These are phyloP conservation scores for Debaryomycetaceae sp. DNA, from an alignment of 1,139 yeast species.

Conservation along the genomic window DNA sequence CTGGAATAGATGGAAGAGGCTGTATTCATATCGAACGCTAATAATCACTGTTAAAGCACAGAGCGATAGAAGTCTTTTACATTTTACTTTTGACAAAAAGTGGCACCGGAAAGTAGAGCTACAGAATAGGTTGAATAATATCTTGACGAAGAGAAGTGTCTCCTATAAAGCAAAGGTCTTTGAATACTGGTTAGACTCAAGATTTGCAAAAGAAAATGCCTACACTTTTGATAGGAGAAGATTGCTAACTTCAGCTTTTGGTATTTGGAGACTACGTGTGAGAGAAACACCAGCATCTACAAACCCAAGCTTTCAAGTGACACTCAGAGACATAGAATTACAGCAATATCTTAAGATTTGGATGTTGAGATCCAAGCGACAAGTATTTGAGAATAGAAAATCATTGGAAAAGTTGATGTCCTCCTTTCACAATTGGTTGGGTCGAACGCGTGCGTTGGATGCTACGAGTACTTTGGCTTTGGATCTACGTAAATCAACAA, in stretches of 20 bases:
- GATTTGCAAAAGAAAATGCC: conserved; percentile 6
- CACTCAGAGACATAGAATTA: not conserved
- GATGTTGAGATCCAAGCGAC: conserved; percentile 4
- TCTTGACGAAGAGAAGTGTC: conserved; percentile 2
- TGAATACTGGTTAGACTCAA: not conserved
- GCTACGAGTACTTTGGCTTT: not conserved
- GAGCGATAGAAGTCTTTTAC: conserved; percentile 7
- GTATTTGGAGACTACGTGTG: conserved; percentile 1
- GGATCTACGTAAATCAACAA: not conserved
- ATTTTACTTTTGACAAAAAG: conserved; percentile 11
- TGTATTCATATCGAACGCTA: conserved; percentile 5
- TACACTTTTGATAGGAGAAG: conserved; percentile 8
- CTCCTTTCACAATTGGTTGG: not conserved
- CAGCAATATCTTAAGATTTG: conserved; percentile 5
- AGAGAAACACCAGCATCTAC: not conserved
- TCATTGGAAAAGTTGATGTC: not conserved
- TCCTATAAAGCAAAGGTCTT: conserved; percentile 7
- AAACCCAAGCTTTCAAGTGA: not conserved
- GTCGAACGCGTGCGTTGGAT: not conserved
- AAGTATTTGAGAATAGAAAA: not conserved
- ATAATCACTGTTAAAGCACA: conserved; percentile 6
- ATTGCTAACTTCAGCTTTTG: conserved; percentile 1
- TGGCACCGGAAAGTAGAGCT: conserved; percentile 14
- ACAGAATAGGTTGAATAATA: conserved; percentile 3
- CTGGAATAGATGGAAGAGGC: conserved; percentile 14